These are phyloP conservation scores for Sugiyamaella xylanicola DNA, from an alignment of 1,139 yeast species.

Conservation along the genomic window DNA sequence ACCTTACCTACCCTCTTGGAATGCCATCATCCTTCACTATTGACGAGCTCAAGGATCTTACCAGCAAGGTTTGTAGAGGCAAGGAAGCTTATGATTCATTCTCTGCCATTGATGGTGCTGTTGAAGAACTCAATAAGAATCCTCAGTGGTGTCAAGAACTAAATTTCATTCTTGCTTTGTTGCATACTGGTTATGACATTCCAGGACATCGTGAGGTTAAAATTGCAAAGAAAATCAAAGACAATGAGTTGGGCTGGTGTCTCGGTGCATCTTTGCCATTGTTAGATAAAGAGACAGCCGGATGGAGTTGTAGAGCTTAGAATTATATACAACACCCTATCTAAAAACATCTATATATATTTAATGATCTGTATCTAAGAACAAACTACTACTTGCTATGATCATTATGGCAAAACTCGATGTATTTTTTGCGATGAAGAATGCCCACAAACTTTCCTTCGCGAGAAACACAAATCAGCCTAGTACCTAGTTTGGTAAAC, in stretches of 20 bases:
- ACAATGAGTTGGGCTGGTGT: conserved; percentile 97
- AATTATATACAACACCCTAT: not conserved
- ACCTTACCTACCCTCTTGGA: conserved; percentile 89
- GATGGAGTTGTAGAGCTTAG: conserved; percentile 63
- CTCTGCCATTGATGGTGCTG: conserved; percentile 61
- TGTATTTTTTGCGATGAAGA: conserved; percentile 58
- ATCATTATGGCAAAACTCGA: conserved; percentile 45
- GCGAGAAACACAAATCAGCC: conserved; percentile 54
- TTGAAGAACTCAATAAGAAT: conserved; percentile 65
- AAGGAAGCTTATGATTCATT: conserved; percentile 68
- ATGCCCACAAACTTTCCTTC: conserved; percentile 57
- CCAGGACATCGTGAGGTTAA: conserved; percentile 86
- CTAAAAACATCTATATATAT: conserved; percentile 1
- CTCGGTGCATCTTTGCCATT: conserved; percentile 95
- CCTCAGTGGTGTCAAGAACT: conserved; percentile 95
- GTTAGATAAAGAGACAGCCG: conserved; percentile 58
- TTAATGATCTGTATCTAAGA: not conserved
- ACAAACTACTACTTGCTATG: not conserved
- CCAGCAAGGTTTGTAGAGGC: conserved; percentile 85
- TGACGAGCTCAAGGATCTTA: conserved; percentile 77
- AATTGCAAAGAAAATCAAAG: conserved; percentile 85
- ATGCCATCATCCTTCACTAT: conserved; percentile 89
- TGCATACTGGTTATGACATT: conserved; percentile 94
- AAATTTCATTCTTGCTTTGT: conserved; percentile 82
- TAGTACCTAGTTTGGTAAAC: conserved; percentile 57